phyloP scores from a whole-genome alignment of 2,329 filamentous ascomycete species.

The Pseudocercospora musae region DNA sequence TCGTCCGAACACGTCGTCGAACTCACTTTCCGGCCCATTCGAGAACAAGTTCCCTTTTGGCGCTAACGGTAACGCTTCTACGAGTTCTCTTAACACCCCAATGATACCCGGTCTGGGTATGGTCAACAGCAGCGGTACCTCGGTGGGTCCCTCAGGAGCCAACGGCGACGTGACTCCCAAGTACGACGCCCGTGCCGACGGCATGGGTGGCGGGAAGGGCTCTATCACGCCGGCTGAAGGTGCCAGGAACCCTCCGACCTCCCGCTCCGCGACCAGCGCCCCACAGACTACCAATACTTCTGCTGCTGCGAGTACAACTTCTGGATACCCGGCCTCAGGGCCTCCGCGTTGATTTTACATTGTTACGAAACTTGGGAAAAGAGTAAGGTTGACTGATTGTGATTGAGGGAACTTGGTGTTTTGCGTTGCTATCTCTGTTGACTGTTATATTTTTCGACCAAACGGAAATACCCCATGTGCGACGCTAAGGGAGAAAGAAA shows the following conservation, averaged over 20 bases:
- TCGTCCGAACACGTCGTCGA: slow-evolving; percentile 62
- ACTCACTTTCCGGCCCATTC: slow-evolving; percentile 60
- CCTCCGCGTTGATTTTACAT: slow-evolving; percentile 35
- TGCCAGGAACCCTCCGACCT: slow-evolving; percentile 22
- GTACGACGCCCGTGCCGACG: slow-evolving; percentile 29
- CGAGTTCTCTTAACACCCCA: slow-evolving; percentile 38
- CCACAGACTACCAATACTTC: slow-evolving; percentile 19
- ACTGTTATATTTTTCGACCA: slow-evolving; percentile 18
- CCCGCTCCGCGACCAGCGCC: slow-evolving; percentile 20
- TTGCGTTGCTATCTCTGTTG: slow-evolving; percentile 2
- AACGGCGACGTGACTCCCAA: slow-evolving; percentile 37
- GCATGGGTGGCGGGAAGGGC: slow-evolving; percentile 23
- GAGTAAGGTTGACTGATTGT: slow-evolving; percentile 8
- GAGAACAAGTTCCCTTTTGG: slow-evolving; percentile 64
- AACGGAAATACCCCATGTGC: slow-evolving; percentile 18
- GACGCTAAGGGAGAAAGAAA: slow-evolving; percentile 18
- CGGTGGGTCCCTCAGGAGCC: slow-evolving; percentile 16
- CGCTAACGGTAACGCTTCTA: slow-evolving; percentile 40
- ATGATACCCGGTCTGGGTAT: slow-evolving; percentile 40
- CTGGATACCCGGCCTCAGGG: slow-evolving; percentile 41
- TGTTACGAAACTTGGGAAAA: slow-evolving; percentile 12
- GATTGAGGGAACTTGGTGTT: slow-evolving; percentile 7
- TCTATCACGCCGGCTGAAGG: slow-evolving; percentile 18
- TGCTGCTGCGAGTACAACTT: slow-evolving; percentile 30
- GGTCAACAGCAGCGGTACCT: slow-evolving; percentile 23